Base-by-base conservation (phyloP, 2,329 filamentous ascomycete species). In the Rachicladosporium sp. region DNA sequence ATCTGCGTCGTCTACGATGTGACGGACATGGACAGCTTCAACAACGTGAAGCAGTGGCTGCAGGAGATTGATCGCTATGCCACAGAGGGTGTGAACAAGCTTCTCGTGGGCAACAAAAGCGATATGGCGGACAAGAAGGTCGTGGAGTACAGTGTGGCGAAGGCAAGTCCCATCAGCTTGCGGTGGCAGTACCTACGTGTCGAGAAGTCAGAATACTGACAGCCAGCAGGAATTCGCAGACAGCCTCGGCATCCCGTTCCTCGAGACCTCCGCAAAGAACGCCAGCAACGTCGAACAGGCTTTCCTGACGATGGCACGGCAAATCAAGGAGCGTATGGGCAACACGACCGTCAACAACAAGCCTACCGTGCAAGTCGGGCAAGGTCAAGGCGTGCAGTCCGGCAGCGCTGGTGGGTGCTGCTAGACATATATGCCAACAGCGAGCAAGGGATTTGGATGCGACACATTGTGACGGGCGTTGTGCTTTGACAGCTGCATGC, bases 61-160 rank as follows among this genome's bases (percentile, higher is more conserved):
- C 91, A 98, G 68, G 91, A 98, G 72, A 98, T 98, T 57, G 91
- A 98, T 72, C 81, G 91, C 65, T 96, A 98, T 60, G 91, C 91
- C 55, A 98, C 91, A 53, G 91, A 98, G 70, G 91, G 91, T 51
- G 91, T 98, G 61, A 98, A 98, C 79, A 98, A 98, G 77, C 76
- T 98, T 51, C 80, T 98, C 46, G 89, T 98, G 47, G 91, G 91
- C 61, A 98, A 98, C 82, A 98, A 98, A 82, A 94, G 87, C 69
- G 91, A 98, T 83, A 96, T 98, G 87, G 80, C 89, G 44, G 91
- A 98, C 71, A 98, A 98, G 83, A 98, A 96, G 75, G 91, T 96
- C 31, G 91, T 98, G 47, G 91, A 98, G 67, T 98, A 98, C 77
- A 93, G 87, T 49, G 91, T 96, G 53, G 91, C 91, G 55, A 98